Evolutionary conservation across 495 filamentous ascomycete genomes (phyloP).

Genomic region (Cladorrhinum samala): DNA sequence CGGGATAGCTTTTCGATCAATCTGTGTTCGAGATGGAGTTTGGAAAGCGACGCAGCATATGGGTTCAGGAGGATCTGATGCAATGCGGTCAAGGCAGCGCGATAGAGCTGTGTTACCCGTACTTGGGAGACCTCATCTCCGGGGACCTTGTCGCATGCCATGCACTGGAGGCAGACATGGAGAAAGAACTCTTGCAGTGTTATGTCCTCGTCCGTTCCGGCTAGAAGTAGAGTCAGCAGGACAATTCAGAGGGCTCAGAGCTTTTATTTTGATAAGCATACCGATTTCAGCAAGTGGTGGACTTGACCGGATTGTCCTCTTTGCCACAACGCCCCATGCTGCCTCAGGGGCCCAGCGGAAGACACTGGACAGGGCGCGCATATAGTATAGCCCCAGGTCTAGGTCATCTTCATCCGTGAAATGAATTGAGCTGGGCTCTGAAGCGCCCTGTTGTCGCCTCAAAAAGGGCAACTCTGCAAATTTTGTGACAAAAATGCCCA

Average conservation of each 20-base stretch:
- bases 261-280: constrained; percentile 19
- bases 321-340: constrained; percentile 56
- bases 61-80: constrained; percentile 71
- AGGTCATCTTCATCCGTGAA: constrained; percentile 56
- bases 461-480: constrained; percentile 50
- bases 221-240: constrained; percentile 14
- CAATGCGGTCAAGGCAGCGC: constrained; percentile 62
- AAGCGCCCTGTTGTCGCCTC: constrained; percentile 23
- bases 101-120: constrained; percentile 56
- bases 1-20: constrained; percentile 64
- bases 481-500: constrained; percentile 51
- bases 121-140: constrained; percentile 28
- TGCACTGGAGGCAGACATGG: constrained; percentile 51
- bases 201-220: constrained; percentile 43
- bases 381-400: constrained; percentile 69
- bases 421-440: constrained; percentile 1
- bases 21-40: constrained; percentile 63
- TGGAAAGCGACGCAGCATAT: constrained; percentile 56
- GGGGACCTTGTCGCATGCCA: constrained; percentile 41
- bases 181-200: constrained; percentile 58
- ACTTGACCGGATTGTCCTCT: constrained; percentile 35
- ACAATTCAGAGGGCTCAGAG: background rate
- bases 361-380: constrained; percentile 67
- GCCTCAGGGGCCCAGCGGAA: constrained; percentile 55
- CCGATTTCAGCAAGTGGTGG: constrained; percentile 38